Percentiles rank a stretch among this genome's conserved stretches.
Conservation (phyloP, 2,329 filamentous ascomycete species). For the Metarhizium anisopliae region DNA sequence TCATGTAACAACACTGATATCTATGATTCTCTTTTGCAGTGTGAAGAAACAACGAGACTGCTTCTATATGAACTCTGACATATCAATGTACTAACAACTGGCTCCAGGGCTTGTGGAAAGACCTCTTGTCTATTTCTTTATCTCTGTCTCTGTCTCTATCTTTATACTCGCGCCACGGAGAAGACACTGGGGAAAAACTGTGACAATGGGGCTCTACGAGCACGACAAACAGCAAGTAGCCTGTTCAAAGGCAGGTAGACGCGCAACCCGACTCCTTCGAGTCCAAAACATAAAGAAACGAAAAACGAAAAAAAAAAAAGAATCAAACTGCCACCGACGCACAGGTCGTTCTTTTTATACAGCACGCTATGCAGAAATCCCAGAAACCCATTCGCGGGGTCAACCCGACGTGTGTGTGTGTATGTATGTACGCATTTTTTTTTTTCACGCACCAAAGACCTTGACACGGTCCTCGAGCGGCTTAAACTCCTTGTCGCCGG, state of each 20-base stretch:
- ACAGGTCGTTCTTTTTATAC: not conserved
- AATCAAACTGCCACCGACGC: not conserved
- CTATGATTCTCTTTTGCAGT: too few relatives aligned
- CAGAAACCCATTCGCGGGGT: not conserved
- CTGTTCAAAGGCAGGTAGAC: too few relatives aligned
- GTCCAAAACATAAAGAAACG: not conserved
- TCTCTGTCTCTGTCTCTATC: too few relatives aligned
- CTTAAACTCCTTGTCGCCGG: slow-evolving; percentile 55
- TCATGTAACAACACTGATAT: too few relatives aligned
- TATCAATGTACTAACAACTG: too few relatives aligned
- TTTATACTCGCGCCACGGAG: not conserved
- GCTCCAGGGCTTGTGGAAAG: too few relatives aligned
- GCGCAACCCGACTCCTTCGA: too few relatives aligned
- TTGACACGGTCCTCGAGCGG: slow-evolving; percentile 60
- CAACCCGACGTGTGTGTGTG: too few relatives aligned
- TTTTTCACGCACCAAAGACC: slow-evolving; percentile 43
- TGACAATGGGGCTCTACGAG: not conserved
- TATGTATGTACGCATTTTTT: too few relatives aligned
- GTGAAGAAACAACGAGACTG: too few relatives aligned
- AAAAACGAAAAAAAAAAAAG: not conserved
- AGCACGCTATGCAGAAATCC: not conserved
- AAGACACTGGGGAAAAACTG: slow-evolving; percentile 4
- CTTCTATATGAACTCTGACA: too few relatives aligned
- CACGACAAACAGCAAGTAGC: not conserved
- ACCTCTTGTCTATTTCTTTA: too few relatives aligned